Base-by-base conservation (phyloP, 176 grass and related monocot genomes). In the Eragrostis curvula region DNA sequence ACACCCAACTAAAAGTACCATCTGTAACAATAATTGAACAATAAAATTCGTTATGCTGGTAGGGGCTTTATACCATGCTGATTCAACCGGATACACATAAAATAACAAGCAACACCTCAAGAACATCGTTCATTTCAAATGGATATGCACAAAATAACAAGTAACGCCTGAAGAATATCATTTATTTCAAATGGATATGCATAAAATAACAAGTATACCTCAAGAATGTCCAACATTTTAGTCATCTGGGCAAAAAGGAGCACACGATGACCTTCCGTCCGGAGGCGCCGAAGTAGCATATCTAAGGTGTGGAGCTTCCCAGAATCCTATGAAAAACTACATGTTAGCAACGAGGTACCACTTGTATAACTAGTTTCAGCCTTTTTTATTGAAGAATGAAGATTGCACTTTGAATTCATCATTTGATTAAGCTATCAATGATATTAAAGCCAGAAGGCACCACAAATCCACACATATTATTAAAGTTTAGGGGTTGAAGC, bases 201-300 rank as follows among this genome's bases (percentile, higher is more conserved):
- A 74, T 64, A 75, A 87, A 64, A 48, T 28, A 74, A 74, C 29
- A 46, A 24, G 47, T 79, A 66, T 94, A 99, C 97, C 97, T 99
- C 97, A 68, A 99, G 93, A 83, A 96, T 99, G 85, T 99, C 88
- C 74, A 99, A 87, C 97, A 99, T 99, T 92, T 99, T 99, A 86
- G 97, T 99, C 97, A 99, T 99, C 85, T 99, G 97, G 68, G 93
- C 93, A 84, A 99, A 99, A 60, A 99, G 76, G 59, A 99, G 93
- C 68, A 99, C 97, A 41, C 97, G 97, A 79, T 99, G 97, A 84
- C 95, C 95, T 80, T 88, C 91, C 78, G 91, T 87, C 64, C 97
- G 88, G 46, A 99, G 93, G 55, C 91, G 93, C 67, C 92, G 88
- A 25, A 99, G 61, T 75, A 99, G 79, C 77, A 88, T 83, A 89